Evolutionary conservation across 1,139 yeast species (phyloP), one percentile per base, ranked within the genome.

Genomic region (Pichia sp.): DNA sequence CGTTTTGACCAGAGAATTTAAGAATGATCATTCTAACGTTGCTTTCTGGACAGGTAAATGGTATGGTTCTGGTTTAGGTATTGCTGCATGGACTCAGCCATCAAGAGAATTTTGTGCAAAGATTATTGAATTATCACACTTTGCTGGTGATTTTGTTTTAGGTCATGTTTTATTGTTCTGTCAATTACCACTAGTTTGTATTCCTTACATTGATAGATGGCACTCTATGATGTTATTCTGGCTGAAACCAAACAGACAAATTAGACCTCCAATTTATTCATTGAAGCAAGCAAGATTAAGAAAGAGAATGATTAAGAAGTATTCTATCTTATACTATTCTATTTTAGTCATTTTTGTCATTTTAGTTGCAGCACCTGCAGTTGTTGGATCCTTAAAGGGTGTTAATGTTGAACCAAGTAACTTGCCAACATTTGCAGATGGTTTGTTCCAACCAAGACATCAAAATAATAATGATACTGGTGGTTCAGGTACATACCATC

Each of bases 271-370:
- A 27, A 73, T 67, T 2, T 53, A 65, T 16, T 54, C 62, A 23
- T 75, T 92, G 72, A 92, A 94, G 71, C 98, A 94, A 72, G 94
- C 95, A 55, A 84, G 90, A 71, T 81, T 94, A 66, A 85, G 99
- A 74, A 90, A 86, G 85, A 83, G 98, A 72, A 92, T 94, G 96
- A 97, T 94, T 41, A 83, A 87, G 70, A 88, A 88, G 71, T 94
- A 92, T 73, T 83, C 95, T 55, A 69, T 86, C 28, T 73, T 94
- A 64, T 94, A 82, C 76, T 81, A 87, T 58, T 61, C 71, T 45
- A 70, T 94, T 52, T 70, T 94, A 60, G 61, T 79, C 39, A 60
- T 86, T 54, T 87, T 88, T 61, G 78, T 82, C 55, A 81, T 77
- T 43, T 68, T 90, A 62, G 81, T 94, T 64, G 85, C 81, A 56